phyloP scores from a whole-genome alignment of 2,329 filamentous ascomycete species.

The Arthroderma uncinatum region DNA sequence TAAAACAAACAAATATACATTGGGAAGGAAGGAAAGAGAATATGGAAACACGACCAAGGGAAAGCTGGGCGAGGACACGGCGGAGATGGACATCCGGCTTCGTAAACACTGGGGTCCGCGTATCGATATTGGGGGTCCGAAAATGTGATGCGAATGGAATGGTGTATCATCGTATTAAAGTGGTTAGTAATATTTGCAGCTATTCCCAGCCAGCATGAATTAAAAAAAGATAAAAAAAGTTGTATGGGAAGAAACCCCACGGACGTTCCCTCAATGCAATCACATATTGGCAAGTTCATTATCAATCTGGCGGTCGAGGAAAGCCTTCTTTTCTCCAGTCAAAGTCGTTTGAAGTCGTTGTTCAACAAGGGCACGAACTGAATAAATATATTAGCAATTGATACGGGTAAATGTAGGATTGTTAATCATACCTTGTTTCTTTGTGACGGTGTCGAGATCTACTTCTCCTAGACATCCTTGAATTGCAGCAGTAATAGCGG shows the following conservation, averaged over 20 bases:
- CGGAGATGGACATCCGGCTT: neutral
- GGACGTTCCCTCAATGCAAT: constrained; percentile 8
- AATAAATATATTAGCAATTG: neutral
- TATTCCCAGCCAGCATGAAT: neutral
- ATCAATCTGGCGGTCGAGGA: constrained; percentile 90
- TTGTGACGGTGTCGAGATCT: constrained; percentile 92
- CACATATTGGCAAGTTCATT: constrained; percentile 88
- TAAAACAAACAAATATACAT: neutral
- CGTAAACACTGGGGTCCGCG: neutral
- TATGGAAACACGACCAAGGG: neutral
- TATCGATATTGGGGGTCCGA: neutral
- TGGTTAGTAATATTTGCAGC: neutral
- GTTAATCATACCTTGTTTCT: constrained; percentile 63
- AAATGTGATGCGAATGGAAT: neutral
- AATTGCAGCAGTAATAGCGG: constrained; percentile 71
- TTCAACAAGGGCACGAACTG: constrained; percentile 74
- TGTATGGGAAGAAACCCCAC: neutral
- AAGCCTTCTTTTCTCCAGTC: constrained; percentile 70
- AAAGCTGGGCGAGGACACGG: neutral
- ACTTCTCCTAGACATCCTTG: constrained; percentile 73
- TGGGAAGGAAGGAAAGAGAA: neutral
- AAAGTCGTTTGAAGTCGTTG: constrained; percentile 86
- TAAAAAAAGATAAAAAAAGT: neutral
- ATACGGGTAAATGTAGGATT: neutral
- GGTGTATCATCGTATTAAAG: constrained; percentile 1